phyloP scores from a whole-genome alignment of 176 grass and related monocot species.

The Saccharum officinarum region DNA sequence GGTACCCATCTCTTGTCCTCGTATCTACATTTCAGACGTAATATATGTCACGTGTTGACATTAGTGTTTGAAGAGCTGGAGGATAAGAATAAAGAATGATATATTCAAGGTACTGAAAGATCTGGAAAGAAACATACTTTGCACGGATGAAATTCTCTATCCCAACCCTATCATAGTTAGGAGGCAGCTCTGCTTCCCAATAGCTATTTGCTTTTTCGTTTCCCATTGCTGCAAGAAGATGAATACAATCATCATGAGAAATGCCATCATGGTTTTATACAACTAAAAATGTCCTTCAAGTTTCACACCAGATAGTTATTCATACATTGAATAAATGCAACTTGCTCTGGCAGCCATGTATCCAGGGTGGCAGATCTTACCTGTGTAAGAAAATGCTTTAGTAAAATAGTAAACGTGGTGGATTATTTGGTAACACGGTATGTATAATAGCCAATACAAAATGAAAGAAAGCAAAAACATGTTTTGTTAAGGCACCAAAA shows the following conservation, averaged over 20 bases:
- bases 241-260: constrained; percentile 20
- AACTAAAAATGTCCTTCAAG: background rate
- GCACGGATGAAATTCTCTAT: constrained; percentile 98
- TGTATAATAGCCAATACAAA: background rate
- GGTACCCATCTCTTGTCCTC: constrained; percentile 98
- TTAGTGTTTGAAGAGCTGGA: background rate
- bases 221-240: constrained; percentile 81
- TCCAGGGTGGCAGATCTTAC: constrained; percentile 96
- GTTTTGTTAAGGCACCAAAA: background rate
- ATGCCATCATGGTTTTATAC: constrained; percentile 16
- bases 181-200: constrained; percentile 98
- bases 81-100: constrained; percentile 15
- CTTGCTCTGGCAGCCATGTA: constrained; percentile 99
- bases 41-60: background rate
- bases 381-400: constrained; percentile 38
- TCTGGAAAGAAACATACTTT: constrained; percentile 57
- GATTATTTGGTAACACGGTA: background rate
- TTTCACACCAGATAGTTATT: constrained; percentile 20
- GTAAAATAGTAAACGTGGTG: background rate
- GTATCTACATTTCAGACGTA: constrained; percentile 60
- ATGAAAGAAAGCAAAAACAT: background rate
- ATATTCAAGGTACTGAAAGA: constrained; percentile 36
- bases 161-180: constrained; percentile 91
- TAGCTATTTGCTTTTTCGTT: constrained; percentile 93
- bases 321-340: constrained; percentile 97